Base-by-base conservation (phyloP, 1,284 basidiomycete species). In the Mycena sp. region DNA sequence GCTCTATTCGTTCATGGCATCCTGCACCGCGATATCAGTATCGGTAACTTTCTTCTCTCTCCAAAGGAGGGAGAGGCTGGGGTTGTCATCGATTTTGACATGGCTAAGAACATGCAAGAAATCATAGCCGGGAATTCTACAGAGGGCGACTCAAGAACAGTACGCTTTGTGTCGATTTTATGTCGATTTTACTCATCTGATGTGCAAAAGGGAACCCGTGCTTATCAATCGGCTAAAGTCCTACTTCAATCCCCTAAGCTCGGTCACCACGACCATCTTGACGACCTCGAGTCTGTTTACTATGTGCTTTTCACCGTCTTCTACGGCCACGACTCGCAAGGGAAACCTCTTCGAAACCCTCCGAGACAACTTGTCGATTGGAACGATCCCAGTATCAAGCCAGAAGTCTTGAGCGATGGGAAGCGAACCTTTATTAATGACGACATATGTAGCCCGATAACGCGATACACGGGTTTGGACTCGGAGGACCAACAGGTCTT, bases 21-120 rank as follows among this genome's bases (percentile, higher is more conserved):
- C 44, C 61, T 70, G 16, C 67, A 69, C 35, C 51, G 69, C 19
- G 65, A 70, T 45, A 54, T 70, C 48, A 67, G 65, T 35, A 38
- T 60, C 11, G 38, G 41, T 30, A 70, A 69, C 30, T 51, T 70
- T 10, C 61, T 64, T 28, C 49, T 64, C 16, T 56, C 67, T 3
- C 37, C 29, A 17, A 19, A 67, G 6, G 55, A 41, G 17, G 17
- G 17, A 16, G 19, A 29, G 1, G 64, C 32, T 10, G 60, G 29
- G 5, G 50, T 69, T 3, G 7, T 69, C 4, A 66, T 69, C 41
- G 68, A 69, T 46, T 62, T 59, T 17, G 67, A 68, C 46, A 44
- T 65, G 54, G 67, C 69, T 5, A 57, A 37, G 19, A 21, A 28
- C 14, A 54, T 59, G 26, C 1, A 23, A 5, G 37, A 43, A 2